Conservation (phyloP, 2,329 filamentous ascomycete species). For the Talaromyces sp. region DNA sequence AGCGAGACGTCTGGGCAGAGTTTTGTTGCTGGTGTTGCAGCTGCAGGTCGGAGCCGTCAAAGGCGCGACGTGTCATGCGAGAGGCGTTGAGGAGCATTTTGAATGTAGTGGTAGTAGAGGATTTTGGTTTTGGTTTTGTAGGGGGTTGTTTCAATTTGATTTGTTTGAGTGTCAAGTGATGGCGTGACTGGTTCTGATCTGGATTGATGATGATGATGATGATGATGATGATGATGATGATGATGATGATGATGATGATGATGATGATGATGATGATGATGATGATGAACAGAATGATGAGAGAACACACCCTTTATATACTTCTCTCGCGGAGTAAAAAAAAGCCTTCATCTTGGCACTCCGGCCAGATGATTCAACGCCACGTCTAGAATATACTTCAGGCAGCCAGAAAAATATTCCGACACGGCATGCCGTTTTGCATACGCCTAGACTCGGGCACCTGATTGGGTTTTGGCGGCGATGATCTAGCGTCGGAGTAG, state of each 20-base stretch:
- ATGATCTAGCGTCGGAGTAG: background rate
- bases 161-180: background rate
- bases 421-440: background rate
- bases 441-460: background rate
- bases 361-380: background rate
- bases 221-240: too few relatives aligned
- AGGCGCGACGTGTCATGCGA: constrained; percentile 1
- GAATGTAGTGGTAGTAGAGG: background rate
- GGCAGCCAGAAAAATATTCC: background rate
- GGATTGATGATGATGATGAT: constrained; percentile 2
- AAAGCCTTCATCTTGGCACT: background rate
- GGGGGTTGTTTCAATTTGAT: background rate
- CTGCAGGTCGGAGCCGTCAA: constrained; percentile 9
- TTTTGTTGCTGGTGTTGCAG: background rate
- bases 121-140: background rate
- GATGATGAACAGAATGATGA: background rate
- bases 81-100: constrained; percentile 9
- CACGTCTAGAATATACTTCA: background rate
- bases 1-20: background rate
- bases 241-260: too few relatives aligned
- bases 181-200: background rate
- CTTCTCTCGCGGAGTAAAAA: background rate
- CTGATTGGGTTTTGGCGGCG: background rate
- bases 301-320: constrained; percentile 3
- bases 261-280: too few relatives aligned